Conservation (phyloP, 495 filamentous ascomycete genomes). For the Parachaetomium inaequale region DNA sequence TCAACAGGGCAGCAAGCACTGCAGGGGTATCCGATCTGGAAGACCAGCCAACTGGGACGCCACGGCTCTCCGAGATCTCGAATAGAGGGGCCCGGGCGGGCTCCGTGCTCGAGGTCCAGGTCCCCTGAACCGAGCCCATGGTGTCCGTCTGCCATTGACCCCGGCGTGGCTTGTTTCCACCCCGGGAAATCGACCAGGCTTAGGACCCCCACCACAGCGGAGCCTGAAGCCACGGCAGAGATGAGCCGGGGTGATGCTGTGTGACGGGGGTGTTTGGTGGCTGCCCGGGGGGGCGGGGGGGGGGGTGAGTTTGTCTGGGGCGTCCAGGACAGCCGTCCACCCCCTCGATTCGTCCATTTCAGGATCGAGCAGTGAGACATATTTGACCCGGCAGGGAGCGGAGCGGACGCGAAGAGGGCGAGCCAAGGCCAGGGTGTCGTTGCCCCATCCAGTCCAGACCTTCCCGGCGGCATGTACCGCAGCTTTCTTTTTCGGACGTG, state of each 20-base stretch:
- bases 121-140: conserved; percentile 7
- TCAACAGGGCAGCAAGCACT: conserved; percentile 8
- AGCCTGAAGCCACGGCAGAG: conserved; percentile 5
- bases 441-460: not conserved
- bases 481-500: not conserved
- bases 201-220: conserved; percentile 12
- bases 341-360: not conserved
- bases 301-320: not conserved
- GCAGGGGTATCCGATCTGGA: conserved; percentile 2
- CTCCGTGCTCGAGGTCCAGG: conserved; percentile 9
- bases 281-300: not conserved
- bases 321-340: not conserved
- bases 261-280: conserved; percentile 4
- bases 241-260: conserved; percentile 8
- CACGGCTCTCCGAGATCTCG: conserved; percentile 24
- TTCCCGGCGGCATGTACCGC: not conserved
- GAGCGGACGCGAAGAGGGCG: not conserved
- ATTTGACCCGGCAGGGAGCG: not conserved
- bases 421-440: not conserved
- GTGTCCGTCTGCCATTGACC: not conserved
- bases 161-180: conserved; percentile 3
- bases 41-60: conserved; percentile 26
- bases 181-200: conserved; percentile 2
- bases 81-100: conserved; percentile 21
- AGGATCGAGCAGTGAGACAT: conserved; percentile 7